phyloP scores from a whole-genome alignment of 192 early-diverging fungal genomes.

The Diversispora epigaea region DNA sequence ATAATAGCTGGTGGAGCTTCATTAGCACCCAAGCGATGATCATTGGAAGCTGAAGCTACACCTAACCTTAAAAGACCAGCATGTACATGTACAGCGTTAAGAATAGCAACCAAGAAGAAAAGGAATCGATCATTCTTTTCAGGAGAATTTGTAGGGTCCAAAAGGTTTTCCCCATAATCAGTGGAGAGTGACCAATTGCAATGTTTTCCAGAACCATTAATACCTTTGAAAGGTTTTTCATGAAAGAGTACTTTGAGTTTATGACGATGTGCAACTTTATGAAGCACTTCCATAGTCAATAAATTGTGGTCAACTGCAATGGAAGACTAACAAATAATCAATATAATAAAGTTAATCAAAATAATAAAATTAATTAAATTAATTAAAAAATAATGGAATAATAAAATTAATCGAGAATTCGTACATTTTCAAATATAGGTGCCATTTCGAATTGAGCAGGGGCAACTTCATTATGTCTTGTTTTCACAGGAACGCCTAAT shows the following conservation, averaged over 20 bases:
- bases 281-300: slow-evolving; percentile 94
- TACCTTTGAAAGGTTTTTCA: slow-evolving; percentile 99
- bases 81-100: slow-evolving; percentile 91
- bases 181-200: slow-evolving; percentile 98
- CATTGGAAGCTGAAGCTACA: slow-evolving; percentile 94
- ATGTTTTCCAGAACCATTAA: slow-evolving; percentile 99
- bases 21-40: slow-evolving; percentile 97
- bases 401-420: neutral
- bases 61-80: slow-evolving; percentile 86
- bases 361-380: neutral
- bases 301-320: slow-evolving; percentile 99
- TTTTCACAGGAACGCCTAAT: slow-evolving; percentile 98
- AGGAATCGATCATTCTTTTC: slow-evolving; percentile 99
- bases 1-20: slow-evolving; percentile 98
- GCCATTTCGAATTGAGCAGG: slow-evolving; percentile 98
- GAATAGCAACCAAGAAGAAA: slow-evolving; percentile 87
- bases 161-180: slow-evolving; percentile 93
- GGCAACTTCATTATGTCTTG: slow-evolving; percentile 98
- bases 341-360: neutral
- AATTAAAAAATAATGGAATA: neutral
- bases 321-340: slow-evolving; percentile 50
- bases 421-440: slow-evolving; percentile 91
- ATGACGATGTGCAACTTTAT: slow-evolving; percentile 97
- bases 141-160: slow-evolving; percentile 92
- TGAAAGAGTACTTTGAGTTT: slow-evolving; percentile 97